A percentile compares a stretch with the other conserved stretches of the same genome.
These are phyloP conservation scores for Pseudocercospora fijiensis DNA, from an alignment of 2,329 filamentous ascomycete genomes.

Conservation along the genomic window DNA sequence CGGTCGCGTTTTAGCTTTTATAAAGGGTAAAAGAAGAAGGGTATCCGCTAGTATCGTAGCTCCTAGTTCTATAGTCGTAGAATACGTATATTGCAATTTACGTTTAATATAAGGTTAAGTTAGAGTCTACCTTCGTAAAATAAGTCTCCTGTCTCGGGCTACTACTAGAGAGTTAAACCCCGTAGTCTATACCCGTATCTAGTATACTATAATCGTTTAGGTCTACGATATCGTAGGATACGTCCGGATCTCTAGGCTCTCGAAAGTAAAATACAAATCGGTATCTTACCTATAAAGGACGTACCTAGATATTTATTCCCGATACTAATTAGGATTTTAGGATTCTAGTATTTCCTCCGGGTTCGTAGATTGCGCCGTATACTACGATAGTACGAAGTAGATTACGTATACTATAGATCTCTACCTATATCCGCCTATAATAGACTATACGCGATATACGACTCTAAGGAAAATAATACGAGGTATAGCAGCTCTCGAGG, in stretches of 20 bases:
- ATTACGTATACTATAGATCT: too few relatives aligned
- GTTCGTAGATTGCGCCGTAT: too few relatives aligned
- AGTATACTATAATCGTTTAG: neutral
- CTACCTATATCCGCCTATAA: too few relatives aligned
- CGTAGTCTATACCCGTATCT: neutral
- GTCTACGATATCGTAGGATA: too few relatives aligned
- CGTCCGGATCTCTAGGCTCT: too few relatives aligned
- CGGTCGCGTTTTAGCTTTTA: neutral
- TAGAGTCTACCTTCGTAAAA: neutral
- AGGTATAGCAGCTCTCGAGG: neutral
- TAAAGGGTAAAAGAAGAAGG: neutral
- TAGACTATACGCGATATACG: neutral
- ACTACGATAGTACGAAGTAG: too few relatives aligned
- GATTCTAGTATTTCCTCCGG: too few relatives aligned
- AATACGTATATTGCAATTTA: neutral
- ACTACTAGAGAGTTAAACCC: neutral
- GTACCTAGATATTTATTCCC: too few relatives aligned
- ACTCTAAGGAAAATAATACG: neutral
- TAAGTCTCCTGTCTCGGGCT: neutral
- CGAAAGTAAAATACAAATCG: too few relatives aligned
- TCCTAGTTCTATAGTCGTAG: neutral
- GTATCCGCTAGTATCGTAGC: neutral
- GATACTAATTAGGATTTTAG: too few relatives aligned
- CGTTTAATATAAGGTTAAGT: neutral
- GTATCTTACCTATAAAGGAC: too few relatives aligned